Conservation (phyloP, 2,329 filamentous ascomycete species). For the Aschersonia sp. region DNA sequence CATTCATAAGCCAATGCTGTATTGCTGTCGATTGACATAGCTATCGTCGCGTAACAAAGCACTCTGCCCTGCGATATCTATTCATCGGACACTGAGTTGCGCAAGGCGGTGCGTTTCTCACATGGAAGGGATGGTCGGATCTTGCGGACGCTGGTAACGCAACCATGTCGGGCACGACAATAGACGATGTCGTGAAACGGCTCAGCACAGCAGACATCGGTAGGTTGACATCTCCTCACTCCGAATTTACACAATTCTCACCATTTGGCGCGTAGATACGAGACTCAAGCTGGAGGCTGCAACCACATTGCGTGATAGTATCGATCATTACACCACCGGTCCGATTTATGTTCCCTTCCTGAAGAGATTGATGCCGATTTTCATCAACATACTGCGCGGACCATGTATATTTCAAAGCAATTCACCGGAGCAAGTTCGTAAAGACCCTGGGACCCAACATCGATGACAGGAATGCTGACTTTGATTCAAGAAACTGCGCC, state of each 20-base stretch:
- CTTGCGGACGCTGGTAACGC: slow-evolving; percentile 28
- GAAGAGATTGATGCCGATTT: slow-evolving; percentile 76
- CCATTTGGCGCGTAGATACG: slow-evolving; percentile 41
- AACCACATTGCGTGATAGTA: slow-evolving; percentile 73
- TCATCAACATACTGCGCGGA: slow-evolving; percentile 71
- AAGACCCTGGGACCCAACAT: not conserved
- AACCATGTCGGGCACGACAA: slow-evolving; percentile 44
- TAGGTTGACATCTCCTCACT: slow-evolving; percentile 18
- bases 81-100: slow-evolving; percentile 6
- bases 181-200: slow-evolving; percentile 50
- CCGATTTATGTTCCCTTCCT: slow-evolving; percentile 69
- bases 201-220: slow-evolving; percentile 40
- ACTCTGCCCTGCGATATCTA: slow-evolving; percentile 1
- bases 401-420: slow-evolving; percentile 84
- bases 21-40: no score
- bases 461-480: slow-evolving; percentile 7
- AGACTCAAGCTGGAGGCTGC: slow-evolving; percentile 72
- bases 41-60: no score
- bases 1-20: no score
- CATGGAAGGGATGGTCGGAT: slow-evolving; percentile 20
- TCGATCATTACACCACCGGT: slow-evolving; percentile 75
- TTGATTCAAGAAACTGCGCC: slow-evolving; percentile 59
- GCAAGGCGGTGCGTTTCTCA: slow-evolving; percentile 11
- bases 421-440: slow-evolving; percentile 68
- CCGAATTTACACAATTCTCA: slow-evolving; percentile 4